These are phyloP conservation scores for Neonectria neomacrospora DNA, from an alignment of 2,329 filamentous ascomycete species.

Conservation along the genomic window DNA sequence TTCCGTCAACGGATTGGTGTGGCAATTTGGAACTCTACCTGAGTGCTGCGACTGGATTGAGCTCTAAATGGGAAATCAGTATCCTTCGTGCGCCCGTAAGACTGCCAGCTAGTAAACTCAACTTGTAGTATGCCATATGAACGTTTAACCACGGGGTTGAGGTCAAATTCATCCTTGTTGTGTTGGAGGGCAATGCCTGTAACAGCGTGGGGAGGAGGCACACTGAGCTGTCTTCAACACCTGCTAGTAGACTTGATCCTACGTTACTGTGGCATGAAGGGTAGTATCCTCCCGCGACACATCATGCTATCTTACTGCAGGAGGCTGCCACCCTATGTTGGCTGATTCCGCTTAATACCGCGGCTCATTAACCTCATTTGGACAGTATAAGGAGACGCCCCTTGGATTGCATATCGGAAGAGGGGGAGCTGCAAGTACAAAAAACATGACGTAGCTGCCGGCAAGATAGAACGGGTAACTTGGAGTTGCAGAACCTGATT, in stretches of 20 bases:
- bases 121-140: neutral
- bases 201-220: conserved; percentile 1
- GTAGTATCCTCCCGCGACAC: neutral
- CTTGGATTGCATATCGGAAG: neutral
- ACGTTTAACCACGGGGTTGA: neutral
- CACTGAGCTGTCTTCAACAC: neutral
- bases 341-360: neutral
- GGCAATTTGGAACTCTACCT: conserved; percentile 1
- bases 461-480: conserved; percentile 2
- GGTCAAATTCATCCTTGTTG: neutral
- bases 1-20: conserved; percentile 1
- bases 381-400: conserved; percentile 1
- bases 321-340: neutral
- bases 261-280: neutral
- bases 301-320: neutral
- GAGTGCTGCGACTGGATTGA: neutral
- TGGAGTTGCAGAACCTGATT: neutral
- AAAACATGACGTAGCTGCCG: neutral
- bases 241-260: neutral
- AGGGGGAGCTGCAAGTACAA: neutral
- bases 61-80: neutral
- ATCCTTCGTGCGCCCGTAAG: neutral
- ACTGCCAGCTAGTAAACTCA: conserved; percentile 1
- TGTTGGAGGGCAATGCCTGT: neutral
- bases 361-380: neutral